These are phyloP conservation scores for Apiospora pterosperma DNA, from an alignment of 2,329 filamentous ascomycete species.

Conservation along the genomic window DNA sequence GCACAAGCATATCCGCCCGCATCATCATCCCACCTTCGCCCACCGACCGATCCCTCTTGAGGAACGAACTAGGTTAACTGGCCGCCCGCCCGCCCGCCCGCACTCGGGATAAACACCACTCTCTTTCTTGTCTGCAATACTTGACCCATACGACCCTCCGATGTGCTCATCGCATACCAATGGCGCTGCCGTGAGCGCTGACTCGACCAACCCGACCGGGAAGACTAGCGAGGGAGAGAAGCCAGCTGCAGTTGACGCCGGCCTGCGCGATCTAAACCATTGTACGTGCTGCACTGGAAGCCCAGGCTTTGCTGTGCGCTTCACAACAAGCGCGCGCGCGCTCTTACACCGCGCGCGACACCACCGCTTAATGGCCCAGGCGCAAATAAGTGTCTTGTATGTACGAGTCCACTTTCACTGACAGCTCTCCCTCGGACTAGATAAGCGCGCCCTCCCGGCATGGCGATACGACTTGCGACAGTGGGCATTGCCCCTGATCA, in stretches of 20 bases:
- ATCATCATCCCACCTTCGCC: neutral
- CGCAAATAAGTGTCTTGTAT: neutral
- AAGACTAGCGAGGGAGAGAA: slow-evolving; percentile 18
- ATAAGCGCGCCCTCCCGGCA: slow-evolving; percentile 75
- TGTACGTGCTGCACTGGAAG: slow-evolving; percentile 47
- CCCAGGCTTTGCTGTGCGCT: neutral
- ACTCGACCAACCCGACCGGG: neutral
- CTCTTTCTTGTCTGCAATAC: neutral
- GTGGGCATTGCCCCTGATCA: slow-evolving; percentile 76
- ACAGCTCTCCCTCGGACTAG: slow-evolving; percentile 38
- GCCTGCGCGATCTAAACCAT: slow-evolving; percentile 75
- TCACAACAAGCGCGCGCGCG: neutral
- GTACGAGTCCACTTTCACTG: neutral
- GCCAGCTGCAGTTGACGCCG: slow-evolving; percentile 59
- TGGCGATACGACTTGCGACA: slow-evolving; percentile 90
- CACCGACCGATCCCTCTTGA: neutral
- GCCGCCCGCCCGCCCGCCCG: neutral
- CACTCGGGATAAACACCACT: neutral
- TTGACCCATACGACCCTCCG: neutral
- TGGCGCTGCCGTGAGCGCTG: slow-evolving; percentile 21
- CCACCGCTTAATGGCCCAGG: neutral
- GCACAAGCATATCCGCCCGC: neutral
- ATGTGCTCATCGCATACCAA: slow-evolving; percentile 32
- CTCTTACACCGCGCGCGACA: neutral
- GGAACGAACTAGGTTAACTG: neutral